These are phyloP conservation scores for Candida maris DNA, from an alignment of 805 yeast species.

Conservation along the genomic window DNA sequence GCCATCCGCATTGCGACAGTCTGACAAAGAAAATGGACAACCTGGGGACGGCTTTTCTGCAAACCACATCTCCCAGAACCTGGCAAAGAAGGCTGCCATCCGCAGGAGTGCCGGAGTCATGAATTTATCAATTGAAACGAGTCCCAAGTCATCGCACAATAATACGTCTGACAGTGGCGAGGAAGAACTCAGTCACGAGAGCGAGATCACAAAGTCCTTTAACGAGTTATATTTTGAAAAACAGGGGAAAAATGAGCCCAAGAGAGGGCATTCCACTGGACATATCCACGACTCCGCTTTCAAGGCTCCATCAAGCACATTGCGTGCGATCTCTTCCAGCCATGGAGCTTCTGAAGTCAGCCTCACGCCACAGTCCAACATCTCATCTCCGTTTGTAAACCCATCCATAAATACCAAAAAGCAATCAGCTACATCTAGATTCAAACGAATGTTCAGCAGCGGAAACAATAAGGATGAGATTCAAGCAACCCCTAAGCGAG, in stretches of 20 bases:
- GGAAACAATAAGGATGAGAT: neutral
- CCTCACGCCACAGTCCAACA: slow-evolving; percentile 16
- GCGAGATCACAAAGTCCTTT: slow-evolving; percentile 32
- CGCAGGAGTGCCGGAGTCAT: slow-evolving; percentile 53
- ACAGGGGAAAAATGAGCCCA: slow-evolving; percentile 9
- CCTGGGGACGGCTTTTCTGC: neutral
- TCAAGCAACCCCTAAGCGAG: slow-evolving; percentile 9
- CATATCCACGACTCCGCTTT: neutral
- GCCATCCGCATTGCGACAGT: slow-evolving; percentile 25
- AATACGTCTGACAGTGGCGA: slow-evolving; percentile 3
- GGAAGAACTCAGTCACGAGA: slow-evolving; percentile 16
- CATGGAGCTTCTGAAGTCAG: too few relatives aligned
- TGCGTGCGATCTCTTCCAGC: neutral
- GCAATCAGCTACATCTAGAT: slow-evolving; percentile 21
- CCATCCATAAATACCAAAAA: slow-evolving; percentile 17
- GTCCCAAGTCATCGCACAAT: slow-evolving; percentile 14
- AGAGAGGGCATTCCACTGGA: neutral
- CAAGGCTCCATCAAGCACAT: slow-evolving; percentile 1
- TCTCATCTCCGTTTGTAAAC: slow-evolving; percentile 25
- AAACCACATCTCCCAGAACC: slow-evolving; percentile 12
- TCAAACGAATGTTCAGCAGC: slow-evolving; percentile 21
- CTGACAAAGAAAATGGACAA: slow-evolving; percentile 16
- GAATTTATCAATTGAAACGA: slow-evolving; percentile 45
- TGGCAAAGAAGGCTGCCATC: slow-evolving; percentile 30
- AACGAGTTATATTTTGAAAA: slow-evolving; percentile 31